Evolutionary conservation across 2,329 filamentous ascomycete species (phyloP), one percentile per base, ranked within the genome.

Genomic region (Ceratocystis variospora): DNA sequence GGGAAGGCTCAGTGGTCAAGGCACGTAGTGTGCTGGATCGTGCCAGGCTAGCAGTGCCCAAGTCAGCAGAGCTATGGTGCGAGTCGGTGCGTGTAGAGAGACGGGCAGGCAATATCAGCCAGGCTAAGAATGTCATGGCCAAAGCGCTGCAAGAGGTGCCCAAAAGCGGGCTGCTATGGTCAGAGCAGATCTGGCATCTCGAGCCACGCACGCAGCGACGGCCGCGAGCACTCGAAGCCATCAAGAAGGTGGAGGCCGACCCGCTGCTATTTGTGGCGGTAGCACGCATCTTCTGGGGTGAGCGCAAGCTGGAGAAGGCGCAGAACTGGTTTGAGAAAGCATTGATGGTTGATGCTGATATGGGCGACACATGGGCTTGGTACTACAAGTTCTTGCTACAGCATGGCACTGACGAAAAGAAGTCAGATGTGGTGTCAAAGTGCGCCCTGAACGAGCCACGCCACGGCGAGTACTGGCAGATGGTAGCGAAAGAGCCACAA

Each of bases 271-370:
- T 97, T 73, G 88, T 95, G 44, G 92, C 92, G 0, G 91, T 96
- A 12, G 94, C 92, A 5, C 85, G 94, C 22, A 95, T 97, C 70
- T 96, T 99, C 78, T 99, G 94, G 94, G 86, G 84, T 8, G 94
- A 99, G 77, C 83, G 94, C 66, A 87, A 87, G 73, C 81, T 99
- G 28, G 94, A 97, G 71, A 96, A 96, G 75, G 93, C 94, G 2
- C 88, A 92, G 76, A 92, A 85, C 70, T 99, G 94, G 94, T 99
- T 99, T 75, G 91, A 96, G 77, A 96, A 96, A 77, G 94, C 94
- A 0, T 86, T 96, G 66, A 81, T 96, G 65, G 79, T 94, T 12
- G 91, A 99, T 72, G 85, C 87, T 45, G 92, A 97, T 74, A 78
- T 85, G 63, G 94, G 94, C 63, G 95, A 99, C 77, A 89, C 86